A percentile compares a stretch with the other conserved stretches of the same genome.
These are phyloP conservation scores for Erodium trifolium DNA, from an alignment of 441 rosid genomes.

Conservation along the genomic window DNA sequence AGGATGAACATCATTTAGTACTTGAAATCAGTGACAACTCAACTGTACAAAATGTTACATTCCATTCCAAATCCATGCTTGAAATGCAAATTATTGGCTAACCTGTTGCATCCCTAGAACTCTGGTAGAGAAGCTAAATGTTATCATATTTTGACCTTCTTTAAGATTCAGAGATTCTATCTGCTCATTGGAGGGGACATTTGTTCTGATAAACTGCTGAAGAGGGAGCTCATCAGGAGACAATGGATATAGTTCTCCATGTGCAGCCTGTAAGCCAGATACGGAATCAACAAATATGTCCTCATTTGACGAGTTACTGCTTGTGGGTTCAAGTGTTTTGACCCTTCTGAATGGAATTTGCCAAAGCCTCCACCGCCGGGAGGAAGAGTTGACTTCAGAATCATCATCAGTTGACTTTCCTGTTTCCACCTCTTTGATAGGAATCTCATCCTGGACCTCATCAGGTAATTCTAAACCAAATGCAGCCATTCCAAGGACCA, in stretches of 20 bases:
- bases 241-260: conserved; percentile 23
- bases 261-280: conserved; percentile 40
- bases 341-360: conserved; percentile 70
- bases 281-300: conserved; percentile 73
- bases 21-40: conserved; percentile 10
- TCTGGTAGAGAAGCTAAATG: conserved; percentile 83
- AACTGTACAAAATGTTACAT: not conserved
- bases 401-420: conserved; percentile 33
- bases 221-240: conserved; percentile 43
- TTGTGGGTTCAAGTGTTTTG: conserved; percentile 56
- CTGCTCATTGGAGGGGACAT: conserved; percentile 75
- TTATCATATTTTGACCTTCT: conserved; percentile 77
- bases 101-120: conserved; percentile 88
- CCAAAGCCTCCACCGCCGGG: conserved; percentile 81
- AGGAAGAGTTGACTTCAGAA: conserved; percentile 33
- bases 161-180: conserved; percentile 75
- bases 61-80: conserved; percentile 6
- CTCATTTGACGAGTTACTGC: conserved; percentile 58
- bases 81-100: conserved; percentile 21
- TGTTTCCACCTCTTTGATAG: conserved; percentile 43
- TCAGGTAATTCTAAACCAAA: conserved; percentile 53
- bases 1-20: conserved; percentile 10
- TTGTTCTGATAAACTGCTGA: conserved; percentile 56
- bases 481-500: conserved; percentile 58
- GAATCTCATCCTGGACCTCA: conserved; percentile 51